A percentile compares a stretch with the other conserved stretches of the same genome.
These are phyloP conservation scores for Penicillium sclerotigenum DNA, from an alignment of 2,329 filamentous ascomycete genomes.

Conservation along the genomic window DNA sequence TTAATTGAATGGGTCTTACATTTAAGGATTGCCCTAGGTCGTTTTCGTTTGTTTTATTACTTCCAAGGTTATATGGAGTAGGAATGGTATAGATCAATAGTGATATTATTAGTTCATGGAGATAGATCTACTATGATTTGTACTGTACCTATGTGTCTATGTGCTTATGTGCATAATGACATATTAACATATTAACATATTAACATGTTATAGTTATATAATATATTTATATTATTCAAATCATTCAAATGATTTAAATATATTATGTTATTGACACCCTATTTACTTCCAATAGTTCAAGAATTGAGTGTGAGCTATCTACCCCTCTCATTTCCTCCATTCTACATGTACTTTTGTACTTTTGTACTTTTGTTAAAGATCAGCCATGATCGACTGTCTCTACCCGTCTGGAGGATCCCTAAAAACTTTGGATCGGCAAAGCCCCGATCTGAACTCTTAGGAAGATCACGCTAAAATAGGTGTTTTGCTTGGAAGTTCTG, in stretches of 20 bases:
- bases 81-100: background rate
- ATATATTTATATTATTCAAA: background rate
- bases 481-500: background rate
- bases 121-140: background rate
- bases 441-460: background rate
- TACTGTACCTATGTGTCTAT: background rate
- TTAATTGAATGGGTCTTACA: background rate
- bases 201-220: no score
- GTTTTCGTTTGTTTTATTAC: background rate
- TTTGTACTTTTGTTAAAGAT: background rate
- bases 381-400: conserved; percentile 4
- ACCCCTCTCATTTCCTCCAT: conserved; percentile 3
- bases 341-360: background rate
- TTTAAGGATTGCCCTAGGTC: background rate
- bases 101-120: background rate
- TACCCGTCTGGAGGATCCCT: conserved; percentile 18
- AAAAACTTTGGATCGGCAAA: background rate
- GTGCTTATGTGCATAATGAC: no score
- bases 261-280: background rate
- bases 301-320: background rate
- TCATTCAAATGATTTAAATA: background rate
- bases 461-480: background rate
- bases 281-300: conserved; percentile 3
- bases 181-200: no score
- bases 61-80: no score